Base-by-base conservation (phyloP, 257 asterid genomes). In the Anisodus acutangulus region DNA sequence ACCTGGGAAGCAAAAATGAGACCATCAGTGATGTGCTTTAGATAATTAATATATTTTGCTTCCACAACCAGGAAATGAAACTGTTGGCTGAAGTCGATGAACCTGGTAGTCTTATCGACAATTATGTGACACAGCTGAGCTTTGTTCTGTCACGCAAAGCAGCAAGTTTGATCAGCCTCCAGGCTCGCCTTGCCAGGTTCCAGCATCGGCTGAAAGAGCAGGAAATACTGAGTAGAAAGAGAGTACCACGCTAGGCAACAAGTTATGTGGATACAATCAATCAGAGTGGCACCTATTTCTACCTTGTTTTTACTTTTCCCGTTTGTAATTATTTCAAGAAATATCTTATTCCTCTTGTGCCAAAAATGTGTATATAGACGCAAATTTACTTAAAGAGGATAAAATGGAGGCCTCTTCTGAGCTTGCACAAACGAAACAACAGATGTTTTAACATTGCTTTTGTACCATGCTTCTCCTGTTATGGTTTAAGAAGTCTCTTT, bases 171-270 rank as follows among this genome's bases (percentile, higher is more conserved):
- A 98, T 97, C 81, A 90, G 99, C 88, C 97, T 97, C 60, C 99
- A 95, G 87, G 98, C 99, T 51, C 98, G 97, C n/a, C 97, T 95
- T 12, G 95, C 97, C 59, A 88, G 99, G 90, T 97, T 97, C 90
- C 99, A 93, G 90, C 99, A 97, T 86, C 97, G 95, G 64, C 88
- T 95, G 86, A 93, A 92, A 88, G 98, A 97, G 90, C 99, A 97
- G 88, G 99, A 97, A 87, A 93, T 97, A 85, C 88, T 95, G 86
- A 93, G 96, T 86, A 89, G 98, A 90, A 97, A 95, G 89, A 91
- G 98, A 92, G 91, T 89, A 71, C 91, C 88, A 31, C 92, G 94
- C 72, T 93, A 85, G 90, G 85, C 85, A 41, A 19, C 49, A 16
- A 5, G n/a, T 49, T 10, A 71, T 43, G 49, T 74, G 60, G 81